Evolutionary conservation across 768 basidiomycete genomes (phyloP).

Genomic region (Lentinula lateritia): DNA sequence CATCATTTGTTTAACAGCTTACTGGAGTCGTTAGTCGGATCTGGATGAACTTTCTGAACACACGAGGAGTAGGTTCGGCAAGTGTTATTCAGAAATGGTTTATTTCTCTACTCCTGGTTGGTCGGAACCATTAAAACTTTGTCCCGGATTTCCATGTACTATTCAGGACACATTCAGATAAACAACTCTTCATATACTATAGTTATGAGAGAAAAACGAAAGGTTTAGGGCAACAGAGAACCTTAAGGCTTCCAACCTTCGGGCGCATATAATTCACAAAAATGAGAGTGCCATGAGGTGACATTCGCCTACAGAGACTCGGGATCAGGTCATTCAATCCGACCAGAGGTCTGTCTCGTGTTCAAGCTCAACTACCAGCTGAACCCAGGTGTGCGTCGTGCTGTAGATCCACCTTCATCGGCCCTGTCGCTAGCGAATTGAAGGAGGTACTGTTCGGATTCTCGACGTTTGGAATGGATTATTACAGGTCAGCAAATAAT

Average conservation of each 20-base stretch:
- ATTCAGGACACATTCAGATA: not conserved
- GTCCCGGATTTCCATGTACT: not conserved
- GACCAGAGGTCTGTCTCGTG: not conserved
- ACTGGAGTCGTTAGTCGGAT: not conserved
- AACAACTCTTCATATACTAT: not conserved
- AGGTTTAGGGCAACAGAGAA: not conserved
- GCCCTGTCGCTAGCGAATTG: not conserved
- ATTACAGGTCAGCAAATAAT: not conserved
- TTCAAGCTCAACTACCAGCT: not conserved
- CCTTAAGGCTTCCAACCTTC: too few relatives aligned
- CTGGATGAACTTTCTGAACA: not conserved
- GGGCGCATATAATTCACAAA: not conserved
- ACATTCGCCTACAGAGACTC: not conserved
- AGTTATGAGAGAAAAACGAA: not conserved
- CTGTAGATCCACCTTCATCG: constrained; percentile 1
- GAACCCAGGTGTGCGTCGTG: not conserved
- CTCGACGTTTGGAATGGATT: not conserved
- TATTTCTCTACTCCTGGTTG: not conserved
- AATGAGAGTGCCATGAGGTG: not conserved
- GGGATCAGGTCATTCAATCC: not conserved
- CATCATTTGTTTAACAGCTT: not conserved
- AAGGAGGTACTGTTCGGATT: not conserved
- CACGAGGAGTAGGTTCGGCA: not conserved
- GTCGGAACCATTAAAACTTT: not conserved
- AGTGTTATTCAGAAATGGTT: not conserved